phyloP scores from a whole-genome alignment of 768 basidiomycete species.

The Lentinula sp. region DNA sequence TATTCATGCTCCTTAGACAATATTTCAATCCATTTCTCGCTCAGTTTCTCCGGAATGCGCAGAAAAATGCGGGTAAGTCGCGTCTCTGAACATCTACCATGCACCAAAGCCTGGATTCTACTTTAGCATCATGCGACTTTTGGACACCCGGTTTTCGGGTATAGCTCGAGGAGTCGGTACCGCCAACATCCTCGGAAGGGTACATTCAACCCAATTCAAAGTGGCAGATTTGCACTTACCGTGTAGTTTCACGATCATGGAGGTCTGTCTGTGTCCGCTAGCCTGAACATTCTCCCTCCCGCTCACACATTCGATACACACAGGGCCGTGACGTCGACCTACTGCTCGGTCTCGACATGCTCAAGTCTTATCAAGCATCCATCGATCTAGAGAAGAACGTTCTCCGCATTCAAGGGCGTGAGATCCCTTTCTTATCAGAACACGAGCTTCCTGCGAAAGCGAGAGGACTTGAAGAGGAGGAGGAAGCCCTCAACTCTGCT shows the following conservation, averaged over 20 bases:
- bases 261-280: constrained; percentile 37
- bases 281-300: neutral
- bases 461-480: neutral
- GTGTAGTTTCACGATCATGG: constrained; percentile 93
- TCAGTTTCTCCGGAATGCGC: constrained; percentile 90
- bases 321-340: constrained; percentile 91
- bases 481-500: neutral
- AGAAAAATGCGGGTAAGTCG: constrained; percentile 77
- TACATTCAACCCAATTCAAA: constrained; percentile 92
- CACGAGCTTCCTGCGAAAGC: constrained; percentile 90
- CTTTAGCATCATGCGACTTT: constrained; percentile 81
- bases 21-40: neutral
- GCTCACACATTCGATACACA: neutral
- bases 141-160: constrained; percentile 84
- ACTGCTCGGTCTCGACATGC: constrained; percentile 98
- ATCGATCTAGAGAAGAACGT: constrained; percentile 90
- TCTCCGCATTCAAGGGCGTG: constrained; percentile 86
- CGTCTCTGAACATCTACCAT: constrained; percentile 2
- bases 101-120: constrained; percentile 2
- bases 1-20: neutral
- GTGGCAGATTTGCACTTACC: constrained; percentile 78
- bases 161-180: constrained; percentile 94
- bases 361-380: constrained; percentile 93
- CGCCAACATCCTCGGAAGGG: constrained; percentile 87
- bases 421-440: constrained; percentile 86